These are phyloP conservation scores for Cutaneotrichosporon arboriforme DNA, from an alignment of 1,284 basidiomycete genomes.

Conservation along the genomic window DNA sequence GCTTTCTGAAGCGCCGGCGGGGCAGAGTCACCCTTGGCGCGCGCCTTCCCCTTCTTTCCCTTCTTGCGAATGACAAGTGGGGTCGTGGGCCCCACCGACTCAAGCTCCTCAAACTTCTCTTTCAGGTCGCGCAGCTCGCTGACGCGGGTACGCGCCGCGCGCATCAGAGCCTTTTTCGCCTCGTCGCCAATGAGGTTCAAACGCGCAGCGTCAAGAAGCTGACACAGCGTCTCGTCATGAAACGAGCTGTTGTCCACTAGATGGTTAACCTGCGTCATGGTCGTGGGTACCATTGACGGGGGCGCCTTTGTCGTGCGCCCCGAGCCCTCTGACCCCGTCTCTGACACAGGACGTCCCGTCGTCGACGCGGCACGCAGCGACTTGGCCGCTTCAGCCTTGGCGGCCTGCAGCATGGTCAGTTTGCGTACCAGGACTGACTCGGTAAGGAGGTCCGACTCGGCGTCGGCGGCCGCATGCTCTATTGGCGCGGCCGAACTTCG, in stretches of 20 bases:
- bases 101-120: neutral
- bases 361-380: too few species aligned
- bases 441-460: neutral
- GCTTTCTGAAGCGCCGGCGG: too few species aligned
- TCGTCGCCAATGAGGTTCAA: slow-evolving; percentile 42
- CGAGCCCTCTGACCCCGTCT: too few species aligned
- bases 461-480: too few species aligned
- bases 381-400: neutral
- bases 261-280: slow-evolving; percentile 34
- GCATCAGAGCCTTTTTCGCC: slow-evolving; percentile 42
- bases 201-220: slow-evolving; percentile 42
- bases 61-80: slow-evolving; percentile 14
- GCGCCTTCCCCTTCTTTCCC: neutral
- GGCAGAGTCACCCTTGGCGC: too few species aligned
- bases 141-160: slow-evolving; percentile 42
- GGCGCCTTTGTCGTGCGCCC: too few species aligned
- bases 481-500: too few species aligned
- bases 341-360: too few species aligned
- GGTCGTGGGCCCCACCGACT: neutral
- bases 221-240: slow-evolving; percentile 47
- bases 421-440: neutral
- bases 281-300: slow-evolving; percentile 18
- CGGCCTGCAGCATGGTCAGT: neutral
- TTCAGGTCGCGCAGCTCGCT: slow-evolving; percentile 30
- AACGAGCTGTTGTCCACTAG: slow-evolving; percentile 37